Evolutionary conservation across 2,329 filamentous ascomycete species (phyloP), one percentile per base, ranked within the genome.

Genomic region (Elsinoe batatas): DNA sequence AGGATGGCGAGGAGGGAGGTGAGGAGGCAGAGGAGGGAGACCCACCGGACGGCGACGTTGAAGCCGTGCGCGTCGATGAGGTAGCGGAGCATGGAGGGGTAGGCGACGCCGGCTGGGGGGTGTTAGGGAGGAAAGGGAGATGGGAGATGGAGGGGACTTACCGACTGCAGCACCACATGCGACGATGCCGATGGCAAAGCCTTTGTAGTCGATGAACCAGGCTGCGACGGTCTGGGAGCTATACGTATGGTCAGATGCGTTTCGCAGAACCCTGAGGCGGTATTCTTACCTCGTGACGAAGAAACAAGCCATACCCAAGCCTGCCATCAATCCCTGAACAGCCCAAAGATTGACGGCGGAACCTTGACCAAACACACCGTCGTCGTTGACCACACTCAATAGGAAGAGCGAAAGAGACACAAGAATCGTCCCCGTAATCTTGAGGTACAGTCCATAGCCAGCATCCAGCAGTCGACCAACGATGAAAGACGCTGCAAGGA

Each of bases 221-320:
- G 74, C 76, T 2, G 74, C 68, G 38, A 72, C 74, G 53, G 76
- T 74, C 20, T 54, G 51, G 15, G 51, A 54, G 22, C 36, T 76
- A 57, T 17, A 43, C 17, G 13, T 8, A 43, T 30, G 26, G 51
- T 64, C 18, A 36, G 20, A 57, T 37, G 50, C 10, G 33, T 33
- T 32, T 22, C 15, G 11, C 1, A 15, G 12, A 37, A 11, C 15
- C 10, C 3, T 40, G 49, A 11, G 13, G 37, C 3, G 2, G 5
- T 18, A 13, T 2, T 44, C 37, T 26, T 17, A 59, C 54, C 57
- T 58, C 20, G 71, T 71, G 3, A 77, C 75, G 59, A 78, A 78
- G 64, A 75, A 76, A 59, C 74, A 77, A n/a, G 73, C 69, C 75
- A 77, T 77, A 8, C 76, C 76, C 8, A 77, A 57, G 4, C 74